phyloP scores from a whole-genome alignment of 305 asterid genomes.

The Solanum aculeatissimum region DNA sequence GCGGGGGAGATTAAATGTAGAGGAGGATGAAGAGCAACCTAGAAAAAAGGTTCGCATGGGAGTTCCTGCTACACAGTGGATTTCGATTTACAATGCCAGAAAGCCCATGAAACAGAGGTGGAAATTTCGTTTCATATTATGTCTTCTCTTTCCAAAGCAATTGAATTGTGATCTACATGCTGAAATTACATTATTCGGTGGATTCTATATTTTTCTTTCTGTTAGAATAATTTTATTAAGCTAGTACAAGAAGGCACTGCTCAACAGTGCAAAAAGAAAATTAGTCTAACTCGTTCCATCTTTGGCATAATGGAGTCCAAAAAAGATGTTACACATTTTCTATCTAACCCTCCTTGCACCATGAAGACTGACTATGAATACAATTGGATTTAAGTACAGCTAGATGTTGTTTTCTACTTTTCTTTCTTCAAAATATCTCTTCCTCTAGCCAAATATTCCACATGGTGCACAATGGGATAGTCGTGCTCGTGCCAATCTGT shows the following conservation, averaged over 20 bases:
- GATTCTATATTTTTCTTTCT: background rate
- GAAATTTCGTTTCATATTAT: background rate
- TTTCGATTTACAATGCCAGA: constrained; percentile 12
- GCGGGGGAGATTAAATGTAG: constrained; percentile 5
- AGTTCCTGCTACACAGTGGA: constrained; percentile 12
- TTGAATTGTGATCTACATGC: background rate
- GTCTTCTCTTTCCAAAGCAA: background rate
- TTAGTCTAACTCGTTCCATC: background rate
- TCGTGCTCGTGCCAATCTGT: background rate
- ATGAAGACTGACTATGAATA: background rate
- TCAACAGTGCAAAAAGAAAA: background rate
- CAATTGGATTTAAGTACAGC: background rate
- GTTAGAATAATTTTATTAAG: background rate
- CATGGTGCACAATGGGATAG: background rate
- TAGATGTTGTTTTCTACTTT: background rate
- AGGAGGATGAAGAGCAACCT: constrained; percentile 10
- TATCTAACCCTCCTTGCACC: background rate
- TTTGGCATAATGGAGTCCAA: background rate
- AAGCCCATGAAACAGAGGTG: constrained; percentile 19
- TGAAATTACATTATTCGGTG: background rate
- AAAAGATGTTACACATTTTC: background rate
- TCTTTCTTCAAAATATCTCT: background rate
- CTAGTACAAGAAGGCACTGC: background rate
- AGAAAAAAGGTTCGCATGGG: constrained; percentile 12
- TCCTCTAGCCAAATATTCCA: background rate